These are phyloP conservation scores for Hanseniaspora valbyensis DNA, from an alignment of 805 yeast genomes.

Conservation along the genomic window DNA sequence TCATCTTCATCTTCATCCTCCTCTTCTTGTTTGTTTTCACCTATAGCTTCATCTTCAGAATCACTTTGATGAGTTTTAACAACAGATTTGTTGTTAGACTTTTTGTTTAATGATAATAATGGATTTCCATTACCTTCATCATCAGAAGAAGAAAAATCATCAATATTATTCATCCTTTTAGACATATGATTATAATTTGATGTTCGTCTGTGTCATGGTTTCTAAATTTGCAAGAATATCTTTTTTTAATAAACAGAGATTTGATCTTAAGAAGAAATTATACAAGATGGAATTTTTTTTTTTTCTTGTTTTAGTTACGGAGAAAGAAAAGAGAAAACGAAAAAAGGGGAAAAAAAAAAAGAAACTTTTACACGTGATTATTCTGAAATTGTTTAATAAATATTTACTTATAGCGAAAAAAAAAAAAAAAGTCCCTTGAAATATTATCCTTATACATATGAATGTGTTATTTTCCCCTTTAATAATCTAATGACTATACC, in stretches of 20 bases:
- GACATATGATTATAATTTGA: not conserved
- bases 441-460: too few species aligned
- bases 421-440: too few species aligned
- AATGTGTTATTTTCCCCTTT: too few species aligned
- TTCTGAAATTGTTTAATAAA: not conserved
- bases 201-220: too few species aligned
- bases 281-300: too few species aligned
- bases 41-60: not conserved
- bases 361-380: not conserved
- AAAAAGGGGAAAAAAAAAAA: not conserved
- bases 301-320: too few species aligned
- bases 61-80: not conserved
- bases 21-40: too few species aligned
- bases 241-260: too few species aligned
- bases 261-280: too few species aligned
- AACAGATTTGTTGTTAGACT: not conserved
- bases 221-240: too few species aligned
- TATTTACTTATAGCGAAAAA: not conserved
- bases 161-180: slow-evolving; percentile 6
- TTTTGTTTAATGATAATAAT: slow-evolving; percentile 8
- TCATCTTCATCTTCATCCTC: not conserved
- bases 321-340: too few species aligned
- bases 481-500: too few species aligned
- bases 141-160: slow-evolving; percentile 11
- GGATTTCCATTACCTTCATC: slow-evolving; percentile 12